Base-by-base conservation (phyloP, 2,329 filamentous ascomycete genomes). In the Aspergillus ochraceus region DNA sequence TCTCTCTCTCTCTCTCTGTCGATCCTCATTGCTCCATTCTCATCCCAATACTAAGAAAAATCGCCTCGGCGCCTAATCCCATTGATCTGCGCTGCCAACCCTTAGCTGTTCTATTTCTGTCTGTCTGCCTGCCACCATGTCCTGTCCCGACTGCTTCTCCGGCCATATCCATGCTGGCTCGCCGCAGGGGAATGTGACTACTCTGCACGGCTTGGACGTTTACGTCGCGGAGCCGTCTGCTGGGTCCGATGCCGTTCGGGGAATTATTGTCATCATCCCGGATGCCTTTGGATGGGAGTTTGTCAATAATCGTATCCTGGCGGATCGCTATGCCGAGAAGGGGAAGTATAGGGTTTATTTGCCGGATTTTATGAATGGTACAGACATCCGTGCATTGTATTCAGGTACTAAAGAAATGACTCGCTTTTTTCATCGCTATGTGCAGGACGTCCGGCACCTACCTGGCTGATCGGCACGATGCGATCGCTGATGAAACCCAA, bases 221-320 rank as follows among this genome's bases (percentile, higher is more conserved):
- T 86, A 86, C 60, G 72, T 84, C 17, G 72, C 77, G 8, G 76
- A 76, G 17, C 75, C 76, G 0, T 62, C 68, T 11, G 66, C 62
- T n/a, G 71, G 76, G 2, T 22, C 47, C 36, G 66, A 66, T 12
- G 68, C 73, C 46, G 63, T 74, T n/a, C 79, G 79, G 42, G 83
- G 76, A 11, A 79, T 84, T 59, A 71, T 86, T 10, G 80, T 86
- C 47, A 76, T 86, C 53, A 76, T 87, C 32, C 77, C 84, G 0
- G 84, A 86, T 66, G 80, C 80, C 0, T 86, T 86, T 64, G 84
- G 84, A 17, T 83, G 83, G 79, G 74, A 77, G 2, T 81, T 86
- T 62, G 71, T 79, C 22, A 86, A 86, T 70, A 79, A 78, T 54
- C 77, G 81, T 42, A 70, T 85, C 6, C 69, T 86, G 36, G 83